These are phyloP conservation scores for Iberis pinnata DNA, from an alignment of 345 rosid species.

Conservation along the genomic window DNA sequence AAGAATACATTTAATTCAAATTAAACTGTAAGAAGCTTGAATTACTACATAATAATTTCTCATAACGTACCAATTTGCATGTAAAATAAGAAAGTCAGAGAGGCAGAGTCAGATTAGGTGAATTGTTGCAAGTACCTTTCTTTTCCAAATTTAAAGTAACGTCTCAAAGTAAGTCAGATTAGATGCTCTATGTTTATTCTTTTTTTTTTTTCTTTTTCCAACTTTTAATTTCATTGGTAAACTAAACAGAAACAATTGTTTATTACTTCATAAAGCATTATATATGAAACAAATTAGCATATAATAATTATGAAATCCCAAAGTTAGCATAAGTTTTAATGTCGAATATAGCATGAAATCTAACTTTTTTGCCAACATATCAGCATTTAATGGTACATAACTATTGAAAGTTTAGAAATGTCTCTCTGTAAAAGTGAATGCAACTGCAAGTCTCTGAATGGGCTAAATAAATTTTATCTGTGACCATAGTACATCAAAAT, in stretches of 20 bases:
- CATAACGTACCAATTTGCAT: slow-evolving; percentile 2
- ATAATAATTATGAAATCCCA: neutral
- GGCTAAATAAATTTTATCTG: too few species aligned
- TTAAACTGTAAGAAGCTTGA: neutral
- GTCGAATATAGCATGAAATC: neutral
- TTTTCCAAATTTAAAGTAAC: slow-evolving; percentile 23
- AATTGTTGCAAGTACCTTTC: slow-evolving; percentile 18
- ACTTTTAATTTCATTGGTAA: slow-evolving; percentile 1
- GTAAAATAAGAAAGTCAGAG: slow-evolving; percentile 26
- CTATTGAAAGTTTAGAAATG: neutral
- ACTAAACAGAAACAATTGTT: neutral
- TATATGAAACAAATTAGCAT: slow-evolving; percentile 1
- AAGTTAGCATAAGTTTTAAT: neutral
- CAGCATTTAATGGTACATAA: neutral
- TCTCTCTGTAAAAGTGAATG: slow-evolving; percentile 23
- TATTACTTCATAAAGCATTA: neutral
- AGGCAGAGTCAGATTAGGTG: slow-evolving; percentile 19
- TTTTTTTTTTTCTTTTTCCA: neutral
- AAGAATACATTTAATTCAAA: too few species aligned
- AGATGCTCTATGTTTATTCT: neutral
- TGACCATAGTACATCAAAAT: too few species aligned
- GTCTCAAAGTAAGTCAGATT: slow-evolving; percentile 4
- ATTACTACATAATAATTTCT: too few species aligned
- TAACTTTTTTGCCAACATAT: slow-evolving; percentile 4
- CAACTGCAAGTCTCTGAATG: slow-evolving; percentile 18